Base-by-base conservation (phyloP, 352 stramenopile genomes). In the Phytophthora litchii region DNA sequence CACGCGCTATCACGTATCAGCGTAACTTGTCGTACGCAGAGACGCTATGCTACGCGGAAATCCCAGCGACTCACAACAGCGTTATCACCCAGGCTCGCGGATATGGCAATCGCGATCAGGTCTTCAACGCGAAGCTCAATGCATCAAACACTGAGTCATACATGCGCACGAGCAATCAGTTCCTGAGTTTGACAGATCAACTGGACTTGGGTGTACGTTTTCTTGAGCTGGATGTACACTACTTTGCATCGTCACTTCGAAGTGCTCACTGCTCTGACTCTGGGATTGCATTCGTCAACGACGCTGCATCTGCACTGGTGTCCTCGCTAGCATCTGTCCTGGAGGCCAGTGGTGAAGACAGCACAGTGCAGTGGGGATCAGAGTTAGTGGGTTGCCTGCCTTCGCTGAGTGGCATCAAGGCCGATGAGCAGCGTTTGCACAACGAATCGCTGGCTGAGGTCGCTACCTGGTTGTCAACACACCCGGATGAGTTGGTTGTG, bases 221-320 rank as follows among this genome's bases (percentile, higher is more conserved):
- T 34, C 48, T 94, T 3, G 85, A 94, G 63, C 50, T 91, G 27
- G 85, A 94, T 23, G 76, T 88, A 17, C 85, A 94, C 64, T 94
- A 86, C 62, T 90, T 91, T 50, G 70, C 64, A 31, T 72, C 70
- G 5, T 65, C 68, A 19, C 56, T 92, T 23, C 76, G 69, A 32
- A 88, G 70, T 36, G 83, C 71, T 14, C 83, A 94, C 67, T 94
- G 85, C 69, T 88, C 79, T 3, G 38, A 60, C 0, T 66, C 82
- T 19, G 74, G 56, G 0, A 79, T 88, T 14, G 45, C 74, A 1
- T 74, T 91, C n/a, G 37, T 91, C 12, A 58, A 83, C n/a, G 72
- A 87, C 27, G 63, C 69, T 17, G 72, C 62, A 4, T 29, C 54
- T 3, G 40, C 64, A 1, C 51, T 89, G n/a, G 56, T 78, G 48